Base-by-base conservation (phyloP, 202 grass and related monocot genomes). In the Schoenoplectus tabernaemontani region DNA sequence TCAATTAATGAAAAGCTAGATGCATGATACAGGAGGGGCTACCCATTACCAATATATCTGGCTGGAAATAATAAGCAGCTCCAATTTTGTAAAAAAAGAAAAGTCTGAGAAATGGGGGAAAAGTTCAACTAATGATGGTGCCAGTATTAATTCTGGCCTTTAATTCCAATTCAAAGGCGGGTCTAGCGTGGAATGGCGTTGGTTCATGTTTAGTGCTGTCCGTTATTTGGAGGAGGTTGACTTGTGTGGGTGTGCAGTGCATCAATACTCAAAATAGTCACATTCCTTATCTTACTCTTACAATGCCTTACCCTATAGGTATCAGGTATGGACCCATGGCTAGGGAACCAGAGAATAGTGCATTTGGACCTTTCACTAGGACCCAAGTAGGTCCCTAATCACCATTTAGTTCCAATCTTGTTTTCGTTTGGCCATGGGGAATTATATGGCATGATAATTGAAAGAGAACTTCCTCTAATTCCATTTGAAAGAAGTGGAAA, bases 301-400 rank as follows among this genome's bases (percentile, higher is more conserved):
- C 28, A 28, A n/a, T 42, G 39, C 39, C 39, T 42, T 42, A 42
- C 39, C 39, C 39, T 8, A 42, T 42, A 42, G 64, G 64, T 9
- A 41, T 10, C 28, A 28, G 64, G 37, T 22, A 42, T 13, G 28
- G 28, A 28, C 28, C 28, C 28, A 28, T 28, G 28, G 28, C 28
- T 28, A 28, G 19, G 65, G 33, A 74, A 53, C 3, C n/a, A 69
- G 38, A 69, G 19, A 75, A 7, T 4, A 28, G 32, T 9, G 9
- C 5, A 15, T 20, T 79, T 78, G 33, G 73, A 60, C 33, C 30
- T 78, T 17, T 41, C 32, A 41, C 15, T 64, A 34, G 58, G 22
- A 79, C 65, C 78, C 23, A 47, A 80, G 39, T 80, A 80, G 78
- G 78, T n/a, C 76, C 76, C 47, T 79, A 59, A 57, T 62, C 17